Conservation (phyloP, 495 filamentous ascomycete genomes). For the Aspergillus bertholletiae region DNA sequence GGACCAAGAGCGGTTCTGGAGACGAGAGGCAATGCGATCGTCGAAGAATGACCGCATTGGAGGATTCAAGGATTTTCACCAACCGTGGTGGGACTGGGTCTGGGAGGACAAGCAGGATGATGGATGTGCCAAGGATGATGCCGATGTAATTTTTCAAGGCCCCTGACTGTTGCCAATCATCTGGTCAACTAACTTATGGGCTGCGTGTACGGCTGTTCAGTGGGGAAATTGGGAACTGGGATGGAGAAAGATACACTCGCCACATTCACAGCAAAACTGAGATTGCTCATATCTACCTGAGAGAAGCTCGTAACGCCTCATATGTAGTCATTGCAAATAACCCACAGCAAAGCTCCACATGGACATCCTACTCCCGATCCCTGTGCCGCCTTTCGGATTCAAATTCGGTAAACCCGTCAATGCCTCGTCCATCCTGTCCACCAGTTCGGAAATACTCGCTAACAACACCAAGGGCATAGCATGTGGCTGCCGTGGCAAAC, state of each 20-base stretch:
- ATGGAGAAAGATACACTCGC: too few species aligned
- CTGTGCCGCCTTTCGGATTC: constrained; percentile 37
- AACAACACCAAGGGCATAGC: constrained; percentile 68
- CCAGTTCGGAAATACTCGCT: constrained; percentile 63
- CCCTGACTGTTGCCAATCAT: background rate
- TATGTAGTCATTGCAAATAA: background rate
- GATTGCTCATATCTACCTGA: background rate
- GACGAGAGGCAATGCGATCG: constrained; percentile 8
- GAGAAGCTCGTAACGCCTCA: background rate
- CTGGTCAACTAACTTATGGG: background rate
- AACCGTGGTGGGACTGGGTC: constrained; percentile 28
- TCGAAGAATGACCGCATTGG: constrained; percentile 11
- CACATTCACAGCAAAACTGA: background rate
- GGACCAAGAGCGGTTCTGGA: constrained; percentile 2
- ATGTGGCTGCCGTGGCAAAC: constrained; percentile 55
- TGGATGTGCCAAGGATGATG: constrained; percentile 3
- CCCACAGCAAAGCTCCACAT: background rate
- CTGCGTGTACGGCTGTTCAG: too few species aligned
- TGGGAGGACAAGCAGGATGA: constrained; percentile 21
- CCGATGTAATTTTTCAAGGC: background rate
- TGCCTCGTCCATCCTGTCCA: constrained; percentile 50
- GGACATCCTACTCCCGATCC: constrained; percentile 4
- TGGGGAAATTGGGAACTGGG: too few species aligned
- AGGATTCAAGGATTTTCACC: constrained; percentile 10
- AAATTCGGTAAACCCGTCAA: constrained; percentile 48